These are phyloP conservation scores for Xylaria sp. DNA, from an alignment of 2,329 filamentous ascomycete species.

Conservation along the genomic window DNA sequence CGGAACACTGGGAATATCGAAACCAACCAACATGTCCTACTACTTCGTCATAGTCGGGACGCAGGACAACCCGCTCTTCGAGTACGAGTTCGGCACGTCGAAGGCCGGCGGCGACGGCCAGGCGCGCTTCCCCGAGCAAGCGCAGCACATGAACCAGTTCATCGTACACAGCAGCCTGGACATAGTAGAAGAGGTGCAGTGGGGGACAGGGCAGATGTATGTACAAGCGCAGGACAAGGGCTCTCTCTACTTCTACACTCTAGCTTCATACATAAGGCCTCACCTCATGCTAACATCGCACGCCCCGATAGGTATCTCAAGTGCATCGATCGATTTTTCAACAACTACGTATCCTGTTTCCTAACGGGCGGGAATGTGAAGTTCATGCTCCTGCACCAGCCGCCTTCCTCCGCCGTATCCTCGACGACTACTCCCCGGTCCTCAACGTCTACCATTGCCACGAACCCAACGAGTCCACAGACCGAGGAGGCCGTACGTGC, in stretches of 20 bases:
- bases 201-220: conserved; percentile 86
- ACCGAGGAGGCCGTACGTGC: conserved; percentile 95
- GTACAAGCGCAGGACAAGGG: too few relatives aligned
- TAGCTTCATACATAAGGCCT: too few relatives aligned
- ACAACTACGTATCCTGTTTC: conserved; percentile 95
- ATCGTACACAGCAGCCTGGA: conserved; percentile 94
- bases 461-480: conserved; percentile 87
- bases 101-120: conserved; percentile 95
- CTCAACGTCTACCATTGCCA: conserved; percentile 77
- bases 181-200: conserved; percentile 96
- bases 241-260: too few relatives aligned
- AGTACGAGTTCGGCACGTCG: conserved; percentile 95
- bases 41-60: conserved; percentile 98
- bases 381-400: conserved; percentile 93
- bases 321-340: conserved; percentile 95
- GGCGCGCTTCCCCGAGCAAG: conserved; percentile 87
- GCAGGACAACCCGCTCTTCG: conserved; percentile 95
- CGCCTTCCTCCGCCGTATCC: conserved; percentile 80
- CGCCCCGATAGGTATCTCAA: conserved; percentile 77
- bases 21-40: conserved; percentile 90
- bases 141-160: conserved; percentile 96
- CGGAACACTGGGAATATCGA: neutral
- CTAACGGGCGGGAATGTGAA: conserved; percentile 92
- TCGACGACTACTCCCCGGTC: conserved; percentile 48
- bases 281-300: conserved; percentile 13